These are phyloP conservation scores for Striga hermonthica DNA, from an alignment of 305 asterid genomes.

Conservation along the genomic window DNA sequence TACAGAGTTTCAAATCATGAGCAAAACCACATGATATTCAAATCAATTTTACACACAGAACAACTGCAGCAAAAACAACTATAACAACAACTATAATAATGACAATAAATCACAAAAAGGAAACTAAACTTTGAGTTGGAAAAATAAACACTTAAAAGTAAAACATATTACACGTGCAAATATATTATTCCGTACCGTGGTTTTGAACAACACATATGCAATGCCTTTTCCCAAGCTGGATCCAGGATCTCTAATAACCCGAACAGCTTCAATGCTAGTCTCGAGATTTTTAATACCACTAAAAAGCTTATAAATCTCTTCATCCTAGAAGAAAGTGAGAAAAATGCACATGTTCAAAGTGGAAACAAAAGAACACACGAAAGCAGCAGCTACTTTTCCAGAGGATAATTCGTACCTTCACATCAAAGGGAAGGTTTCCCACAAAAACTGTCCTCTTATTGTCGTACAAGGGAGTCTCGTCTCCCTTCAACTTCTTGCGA, in stretches of 20 bases:
- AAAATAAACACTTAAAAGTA: neutral
- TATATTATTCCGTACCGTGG: conserved; percentile 53
- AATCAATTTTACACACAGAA: conserved; percentile 2
- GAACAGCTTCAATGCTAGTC: conserved; percentile 72
- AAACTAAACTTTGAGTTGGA: neutral
- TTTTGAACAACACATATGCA: conserved; percentile 86
- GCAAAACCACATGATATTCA: too few species aligned
- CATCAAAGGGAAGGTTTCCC: conserved; percentile 96
- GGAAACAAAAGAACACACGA: conserved; percentile 22
- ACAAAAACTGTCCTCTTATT: conserved; percentile 79
- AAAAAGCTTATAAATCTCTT: conserved; percentile 79
- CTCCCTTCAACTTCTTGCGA: conserved; percentile 88
- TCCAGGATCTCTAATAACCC: conserved; percentile 86
- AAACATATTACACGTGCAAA: conserved; percentile 14
- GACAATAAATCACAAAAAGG: neutral
- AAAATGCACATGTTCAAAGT: conserved; percentile 27
- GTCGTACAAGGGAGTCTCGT: conserved; percentile 56
- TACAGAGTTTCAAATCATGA: too few species aligned
- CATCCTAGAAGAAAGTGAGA: conserved; percentile 54
- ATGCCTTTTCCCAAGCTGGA: conserved; percentile 90
- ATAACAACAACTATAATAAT: too few species aligned
- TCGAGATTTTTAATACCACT: conserved; percentile 62
- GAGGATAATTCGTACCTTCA: conserved; percentile 47
- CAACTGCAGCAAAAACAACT: too few species aligned
- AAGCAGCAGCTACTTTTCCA: conserved; percentile 1